Evolutionary conservation across 345 rosid species (phyloP), one percentile per base, ranked within the genome.

Genomic region (Eucalyptus decipiens): DNA sequence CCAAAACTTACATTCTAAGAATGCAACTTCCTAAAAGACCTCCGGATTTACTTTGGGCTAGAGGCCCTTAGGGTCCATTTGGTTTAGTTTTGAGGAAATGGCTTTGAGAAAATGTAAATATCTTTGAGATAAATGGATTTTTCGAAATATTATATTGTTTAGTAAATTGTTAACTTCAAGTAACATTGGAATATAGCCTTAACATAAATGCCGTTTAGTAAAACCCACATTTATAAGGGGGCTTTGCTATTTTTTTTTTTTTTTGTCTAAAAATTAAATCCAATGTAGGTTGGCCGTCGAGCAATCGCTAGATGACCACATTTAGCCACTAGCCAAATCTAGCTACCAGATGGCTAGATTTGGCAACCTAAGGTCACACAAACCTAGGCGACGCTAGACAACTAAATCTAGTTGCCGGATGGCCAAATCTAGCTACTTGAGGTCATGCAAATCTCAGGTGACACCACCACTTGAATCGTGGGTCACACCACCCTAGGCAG

Each of bases 351-450:
- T 0, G 54, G 8, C 56, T 52, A 52, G 56, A 52, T 52, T 0
- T 19, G 2, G 58, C 0, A 0, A 0, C 58, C 58, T 52, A 52
- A 52, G 58, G 26, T 19, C 11, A 0, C 26, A 19, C 26, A 52
- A 52, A 52, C 58, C 58, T 4, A 52, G 5, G 4, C 0, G 2
- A 52, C 0, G 26, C 26, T 0, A 8, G 0, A 52, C 5, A 0
- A 1, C 58, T 19, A 52, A 0, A 52, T 52, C 58, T 52, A 52
- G 58, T 52, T 52, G 5, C 0, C 0, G 1, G 2, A 52, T 0
- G 2, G 5, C 58, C 5, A 52, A 52, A 52, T 52, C 11, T 52
- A 52, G 11, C 58, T 19, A 52, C 26, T 52, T 21, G 58, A 52
- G 58, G 11, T 21, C 0, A 0, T 0, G 1, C 26, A 52, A 21